phyloP scores from a whole-genome alignment of 2,329 filamentous ascomycete species.

The Colletotrichum destructivum region DNA sequence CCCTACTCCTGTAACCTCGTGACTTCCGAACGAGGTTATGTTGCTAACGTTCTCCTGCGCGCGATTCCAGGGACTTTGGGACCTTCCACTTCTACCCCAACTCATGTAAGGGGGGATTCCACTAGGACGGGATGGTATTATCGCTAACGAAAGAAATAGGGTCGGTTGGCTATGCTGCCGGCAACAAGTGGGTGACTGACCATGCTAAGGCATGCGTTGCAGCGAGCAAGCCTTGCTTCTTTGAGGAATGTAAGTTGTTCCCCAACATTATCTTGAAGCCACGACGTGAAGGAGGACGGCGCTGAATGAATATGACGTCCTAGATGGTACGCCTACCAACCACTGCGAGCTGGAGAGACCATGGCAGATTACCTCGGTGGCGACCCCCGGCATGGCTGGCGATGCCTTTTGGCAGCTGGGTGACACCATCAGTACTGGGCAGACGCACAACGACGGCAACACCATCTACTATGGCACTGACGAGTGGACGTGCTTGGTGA shows the following conservation, averaged over 20 bases:
- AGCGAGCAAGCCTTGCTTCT: conserved; percentile 50
- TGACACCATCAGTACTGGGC: conserved; percentile 58
- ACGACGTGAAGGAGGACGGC: fast-evolving
- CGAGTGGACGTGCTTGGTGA: conserved; percentile 61
- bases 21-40: no score
- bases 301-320: neutral
- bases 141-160: conserved; percentile 36
- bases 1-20: neutral
- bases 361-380: conserved; percentile 54
- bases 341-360: conserved; percentile 64
- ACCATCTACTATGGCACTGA: conserved; percentile 60
- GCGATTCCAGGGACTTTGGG: conserved; percentile 57
- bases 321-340: conserved; percentile 47
- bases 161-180: conserved; percentile 35
- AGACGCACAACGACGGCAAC: conserved; percentile 59
- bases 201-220: conserved; percentile 49
- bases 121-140: conserved; percentile 34
- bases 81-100: conserved; percentile 52
- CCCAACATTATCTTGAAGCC: neutral
- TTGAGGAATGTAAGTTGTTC: conserved; percentile 52
- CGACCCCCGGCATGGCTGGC: conserved; percentile 50
- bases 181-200: conserved; percentile 45
- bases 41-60: neutral
- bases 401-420: conserved; percentile 61
- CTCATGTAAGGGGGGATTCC: conserved; percentile 47